Conservation (phyloP, 1,284 basidiomycete genomes). For the Marasmius oreades region DNA sequence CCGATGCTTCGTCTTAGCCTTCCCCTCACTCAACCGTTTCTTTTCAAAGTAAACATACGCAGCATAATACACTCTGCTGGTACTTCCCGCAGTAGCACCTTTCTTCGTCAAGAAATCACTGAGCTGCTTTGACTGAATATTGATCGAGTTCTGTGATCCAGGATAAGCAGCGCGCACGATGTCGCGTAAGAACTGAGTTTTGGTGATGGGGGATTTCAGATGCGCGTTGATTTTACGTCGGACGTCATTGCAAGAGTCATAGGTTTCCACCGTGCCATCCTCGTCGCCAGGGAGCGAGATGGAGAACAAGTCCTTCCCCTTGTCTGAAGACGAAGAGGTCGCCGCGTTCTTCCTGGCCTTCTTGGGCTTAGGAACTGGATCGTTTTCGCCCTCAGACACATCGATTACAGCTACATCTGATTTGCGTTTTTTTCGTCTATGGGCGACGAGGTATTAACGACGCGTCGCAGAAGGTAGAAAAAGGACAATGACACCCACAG, state of each 20-base stretch:
- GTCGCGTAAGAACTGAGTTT: conserved; percentile 16
- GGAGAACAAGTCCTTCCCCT: conserved; percentile 11
- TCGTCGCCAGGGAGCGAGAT: conserved; percentile 15
- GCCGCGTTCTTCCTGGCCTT: conserved; percentile 3
- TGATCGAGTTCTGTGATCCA: conserved; percentile 11
- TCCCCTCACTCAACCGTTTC: conserved; percentile 16
- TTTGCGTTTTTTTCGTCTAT: too few species aligned
- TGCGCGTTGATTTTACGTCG: conserved; percentile 16
- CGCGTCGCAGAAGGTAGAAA: too few species aligned
- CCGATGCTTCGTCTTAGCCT: conserved; percentile 17
- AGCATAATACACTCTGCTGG: conserved; percentile 17
- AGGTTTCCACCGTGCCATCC: conserved; percentile 13
- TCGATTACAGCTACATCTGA: too few species aligned
- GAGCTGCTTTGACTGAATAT: conserved; percentile 19
- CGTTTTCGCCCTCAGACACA: too few species aligned
- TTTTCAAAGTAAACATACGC: conserved; percentile 20
- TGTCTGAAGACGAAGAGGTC: background rate
- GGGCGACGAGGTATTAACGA: too few species aligned
- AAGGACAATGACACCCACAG: too few species aligned
- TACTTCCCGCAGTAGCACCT: conserved; percentile 16
- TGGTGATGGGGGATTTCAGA: conserved; percentile 14
- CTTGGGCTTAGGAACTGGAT: background rate
- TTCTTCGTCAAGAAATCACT: conserved; percentile 15
- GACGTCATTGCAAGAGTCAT: conserved; percentile 17
- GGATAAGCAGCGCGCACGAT: conserved; percentile 16